Evolutionary conservation across 768 basidiomycete genomes (phyloP), one percentile per base, ranked within the genome.

Genomic region (Tephrocybe sp.): DNA sequence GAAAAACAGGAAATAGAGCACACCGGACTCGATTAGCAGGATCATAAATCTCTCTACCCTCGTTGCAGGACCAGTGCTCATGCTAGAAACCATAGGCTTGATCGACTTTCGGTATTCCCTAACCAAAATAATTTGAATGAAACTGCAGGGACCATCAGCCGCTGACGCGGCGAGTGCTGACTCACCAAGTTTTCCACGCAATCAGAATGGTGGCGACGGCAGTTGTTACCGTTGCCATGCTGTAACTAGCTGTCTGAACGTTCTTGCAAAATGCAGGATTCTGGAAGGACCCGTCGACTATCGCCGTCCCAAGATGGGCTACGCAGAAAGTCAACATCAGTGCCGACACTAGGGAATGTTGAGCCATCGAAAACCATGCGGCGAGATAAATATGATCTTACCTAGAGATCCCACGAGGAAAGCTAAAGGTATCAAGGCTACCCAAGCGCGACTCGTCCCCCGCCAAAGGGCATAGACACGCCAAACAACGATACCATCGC

Each of bases 1-100:
- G 36, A 54, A 54, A 23, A 54, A 54, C 2, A 54, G 11, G 32
- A 54, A 54, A 20, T 54, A 54, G 9, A 54, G 35, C 16, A 49
- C n/a, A 8, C 48, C 52, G 1, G 52, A 48, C 17, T 53, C 52
- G n/a, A 49, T 16, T 12, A 54, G 33, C 39, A 54, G 12, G 14
- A 49, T 16, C 31, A 54, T 4, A 32, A 49, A 38, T 19, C 35
- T 48, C 26, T 54, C 48, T 1, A 40, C 42, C 33, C 41, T 36
- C 4, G 35, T 30, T 7, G 47, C 14, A 23, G 16, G 11, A 17
- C 16, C 5, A 10, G 35, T 20, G 35, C 16, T 44, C 30, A 30
- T 11, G 22, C 9, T 19, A 23, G 7, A n/a, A 17, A 32, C 32
- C 17, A 48, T 19, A 2, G 31, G 16, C 11, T 42, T 52, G 1